A percentile compares a stretch with the other conserved stretches of the same genome.
These are phyloP conservation scores for Mesembryanthemum crystallinum DNA, from an alignment of 148 eudicot genomes.

Conservation along the genomic window DNA sequence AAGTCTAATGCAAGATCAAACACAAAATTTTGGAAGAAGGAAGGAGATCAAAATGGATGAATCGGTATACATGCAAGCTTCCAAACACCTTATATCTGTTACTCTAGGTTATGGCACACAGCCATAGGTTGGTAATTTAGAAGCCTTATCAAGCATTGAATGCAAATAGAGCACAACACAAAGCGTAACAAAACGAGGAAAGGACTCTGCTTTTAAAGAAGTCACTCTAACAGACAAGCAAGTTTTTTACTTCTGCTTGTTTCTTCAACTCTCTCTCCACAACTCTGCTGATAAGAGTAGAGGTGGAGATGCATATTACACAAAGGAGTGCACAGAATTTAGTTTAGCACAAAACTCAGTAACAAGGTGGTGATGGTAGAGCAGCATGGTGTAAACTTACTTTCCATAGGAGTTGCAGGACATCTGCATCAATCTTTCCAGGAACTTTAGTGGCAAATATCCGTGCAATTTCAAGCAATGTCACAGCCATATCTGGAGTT, in stretches of 20 bases:
- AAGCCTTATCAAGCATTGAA: too few species aligned
- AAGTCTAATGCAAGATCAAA: neutral
- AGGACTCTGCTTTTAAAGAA: neutral
- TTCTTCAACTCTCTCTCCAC: neutral
- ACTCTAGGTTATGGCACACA: too few species aligned
- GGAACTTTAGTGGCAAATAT: constrained; percentile 98
- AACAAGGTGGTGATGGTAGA: neutral
- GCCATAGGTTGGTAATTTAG: too few species aligned
- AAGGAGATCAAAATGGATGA: too few species aligned
- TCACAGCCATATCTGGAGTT: constrained; percentile 98
- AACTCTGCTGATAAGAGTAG: neutral
- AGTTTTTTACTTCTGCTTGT: neutral
- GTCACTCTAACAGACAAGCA: neutral
- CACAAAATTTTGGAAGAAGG: neutral
- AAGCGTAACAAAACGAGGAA: too few species aligned
- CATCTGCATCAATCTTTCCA: constrained; percentile 98
- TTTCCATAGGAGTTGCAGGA: constrained; percentile 94
- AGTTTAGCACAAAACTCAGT: neutral
- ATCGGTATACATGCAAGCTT: too few species aligned
- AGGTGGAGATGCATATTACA: neutral
- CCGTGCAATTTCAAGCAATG: constrained; percentile 94
- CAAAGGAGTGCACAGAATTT: neutral
- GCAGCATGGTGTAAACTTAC: constrained; percentile 43
- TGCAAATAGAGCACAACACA: too few species aligned
- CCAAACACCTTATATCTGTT: too few species aligned